These are phyloP conservation scores for Lepiota venenata DNA, from an alignment of 768 basidiomycete genomes.

Conservation along the genomic window DNA sequence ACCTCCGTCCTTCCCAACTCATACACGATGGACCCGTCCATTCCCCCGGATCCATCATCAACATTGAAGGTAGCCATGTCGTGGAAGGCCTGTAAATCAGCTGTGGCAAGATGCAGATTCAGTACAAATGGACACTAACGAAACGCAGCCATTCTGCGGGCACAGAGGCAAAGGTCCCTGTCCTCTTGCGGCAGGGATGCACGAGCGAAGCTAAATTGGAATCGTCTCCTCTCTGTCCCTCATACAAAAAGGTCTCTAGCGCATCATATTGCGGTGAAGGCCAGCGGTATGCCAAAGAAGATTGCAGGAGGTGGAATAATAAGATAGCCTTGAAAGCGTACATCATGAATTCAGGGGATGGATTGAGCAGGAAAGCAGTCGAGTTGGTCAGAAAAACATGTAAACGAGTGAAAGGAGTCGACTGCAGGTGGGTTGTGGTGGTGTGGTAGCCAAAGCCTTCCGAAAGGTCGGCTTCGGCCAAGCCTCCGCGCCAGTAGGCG, in stretches of 20 bases:
- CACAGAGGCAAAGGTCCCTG: slow-evolving; percentile 25
- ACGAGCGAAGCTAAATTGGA: slow-evolving; percentile 30
- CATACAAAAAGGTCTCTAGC: slow-evolving; percentile 29
- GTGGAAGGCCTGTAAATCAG: slow-evolving; percentile 38
- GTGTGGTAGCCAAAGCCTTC: not conserved
- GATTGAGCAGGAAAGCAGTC: not conserved
- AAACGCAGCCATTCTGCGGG: slow-evolving; percentile 35
- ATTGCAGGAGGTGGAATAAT: not conserved
- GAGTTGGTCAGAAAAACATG: slow-evolving; percentile 5
- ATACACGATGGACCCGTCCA: slow-evolving; percentile 48
- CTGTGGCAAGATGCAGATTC: not conserved
- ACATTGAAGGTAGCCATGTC: slow-evolving; percentile 46
- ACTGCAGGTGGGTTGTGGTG: slow-evolving; percentile 5
- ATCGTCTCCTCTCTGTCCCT: slow-evolving; percentile 28
- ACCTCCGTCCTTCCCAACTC: slow-evolving; percentile 42
- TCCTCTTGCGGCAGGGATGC: slow-evolving; percentile 28
- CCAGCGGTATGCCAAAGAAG: slow-evolving; percentile 24
- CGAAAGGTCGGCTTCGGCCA: not conserved
- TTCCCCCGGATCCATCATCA: slow-evolving; percentile 43
- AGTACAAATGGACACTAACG: slow-evolving; percentile 17
- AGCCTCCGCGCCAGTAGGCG: too few species aligned
- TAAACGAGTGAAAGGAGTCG: slow-evolving; percentile 10
- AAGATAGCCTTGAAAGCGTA: not conserved
- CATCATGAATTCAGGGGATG: not conserved
- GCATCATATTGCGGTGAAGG: slow-evolving; percentile 35